Base-by-base conservation (phyloP, 1,284 basidiomycete species). In the Microbotryum silenes-acaulis region DNA sequence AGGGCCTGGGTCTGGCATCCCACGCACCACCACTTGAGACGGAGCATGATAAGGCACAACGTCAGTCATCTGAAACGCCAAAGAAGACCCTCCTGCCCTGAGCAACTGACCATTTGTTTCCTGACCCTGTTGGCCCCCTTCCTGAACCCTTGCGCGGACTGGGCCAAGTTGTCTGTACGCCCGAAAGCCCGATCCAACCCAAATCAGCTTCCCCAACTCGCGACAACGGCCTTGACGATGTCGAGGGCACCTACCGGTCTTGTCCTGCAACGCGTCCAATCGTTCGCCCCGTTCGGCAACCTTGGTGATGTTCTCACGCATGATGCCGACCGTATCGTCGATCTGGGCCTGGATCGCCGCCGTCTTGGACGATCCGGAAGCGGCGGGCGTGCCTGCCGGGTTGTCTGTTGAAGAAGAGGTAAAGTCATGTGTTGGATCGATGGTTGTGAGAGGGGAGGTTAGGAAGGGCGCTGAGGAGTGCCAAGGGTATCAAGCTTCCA, bases 71-170 rank as follows among this genome's bases (percentile, higher is more conserved):
- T 29, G 46, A 20, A 6, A 18, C 12, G 6, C 23, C 27, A 29
- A 47, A 31, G 16, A 53, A 27, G 48, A 42, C 25, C 58, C 64
- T 58, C 56, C 12, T 42, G 4, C 5, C 37, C 16, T 60, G 57
- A 59, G 50, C 56, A 73, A 76, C 77, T 75, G 74, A 74, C 78
- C 84, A 92, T 80, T 74, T 93, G 91, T 83, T 98, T 98, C 76
- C 94, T 86, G 54, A 99, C 96, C 66, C 91, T 84, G 80, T 96
- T 97, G 57, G 96, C 96, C 67, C 94, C 93, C 70, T 91, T 84
- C 66, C 92, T 85, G 85, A 99, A 99, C 33, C 92, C 92, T 79
- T 98, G 96, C 14, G 94, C 96, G n/a, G 92, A 97, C 46, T 97
- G 90, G 33, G 94, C 93, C 61, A 99, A 84, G 75, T 88, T 97